phyloP scores from a whole-genome alignment of 495 filamentous ascomycete species.

The Penicillium salamii region DNA sequence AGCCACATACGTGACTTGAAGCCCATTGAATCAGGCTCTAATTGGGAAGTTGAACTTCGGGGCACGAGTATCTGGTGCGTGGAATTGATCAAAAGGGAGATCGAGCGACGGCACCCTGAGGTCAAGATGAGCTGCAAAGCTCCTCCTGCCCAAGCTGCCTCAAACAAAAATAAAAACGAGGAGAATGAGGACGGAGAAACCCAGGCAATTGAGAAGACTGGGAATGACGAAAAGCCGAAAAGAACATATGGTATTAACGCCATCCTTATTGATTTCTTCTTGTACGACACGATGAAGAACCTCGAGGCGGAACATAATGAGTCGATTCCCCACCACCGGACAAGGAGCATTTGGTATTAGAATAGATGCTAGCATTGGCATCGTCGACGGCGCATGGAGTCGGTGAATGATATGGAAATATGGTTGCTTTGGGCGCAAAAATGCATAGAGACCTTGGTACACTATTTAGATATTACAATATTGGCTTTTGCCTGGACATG shows the following conservation, averaged over 20 bases:
- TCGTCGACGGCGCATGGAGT: slow-evolving; percentile 2
- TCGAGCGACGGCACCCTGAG: slow-evolving; percentile 67
- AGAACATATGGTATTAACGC: slow-evolving; percentile 63
- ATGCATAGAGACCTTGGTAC: background rate
- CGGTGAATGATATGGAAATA: background rate
- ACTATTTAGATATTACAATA: background rate
- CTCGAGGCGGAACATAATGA: slow-evolving; percentile 59
- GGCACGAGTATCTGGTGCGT: slow-evolving; percentile 93
- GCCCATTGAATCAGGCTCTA: slow-evolving; percentile 65
- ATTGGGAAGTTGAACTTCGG: slow-evolving; percentile 85
- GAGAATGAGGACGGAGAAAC: slow-evolving; percentile 4
- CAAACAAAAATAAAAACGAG: slow-evolving; percentile 3
- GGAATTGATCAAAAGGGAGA: slow-evolving; percentile 84
- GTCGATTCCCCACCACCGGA: slow-evolving; percentile 84
- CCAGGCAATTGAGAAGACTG: slow-evolving; percentile 9
- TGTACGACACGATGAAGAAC: slow-evolving; percentile 91
- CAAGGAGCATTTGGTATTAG: slow-evolving; percentile 95
- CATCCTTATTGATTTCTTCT: slow-evolving; percentile 91
- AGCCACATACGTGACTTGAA: slow-evolving; percentile 60
- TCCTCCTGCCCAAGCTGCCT: background rate
- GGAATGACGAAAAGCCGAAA: slow-evolving; percentile 18
- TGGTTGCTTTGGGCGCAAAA: slow-evolving; percentile 11
- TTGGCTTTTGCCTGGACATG: background rate
- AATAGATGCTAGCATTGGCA: slow-evolving; percentile 4
- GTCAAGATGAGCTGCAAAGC: slow-evolving; percentile 26